Evolutionary conservation across 2,329 filamentous ascomycete species (phyloP).

Genomic region (Curvularia spicifera): DNA sequence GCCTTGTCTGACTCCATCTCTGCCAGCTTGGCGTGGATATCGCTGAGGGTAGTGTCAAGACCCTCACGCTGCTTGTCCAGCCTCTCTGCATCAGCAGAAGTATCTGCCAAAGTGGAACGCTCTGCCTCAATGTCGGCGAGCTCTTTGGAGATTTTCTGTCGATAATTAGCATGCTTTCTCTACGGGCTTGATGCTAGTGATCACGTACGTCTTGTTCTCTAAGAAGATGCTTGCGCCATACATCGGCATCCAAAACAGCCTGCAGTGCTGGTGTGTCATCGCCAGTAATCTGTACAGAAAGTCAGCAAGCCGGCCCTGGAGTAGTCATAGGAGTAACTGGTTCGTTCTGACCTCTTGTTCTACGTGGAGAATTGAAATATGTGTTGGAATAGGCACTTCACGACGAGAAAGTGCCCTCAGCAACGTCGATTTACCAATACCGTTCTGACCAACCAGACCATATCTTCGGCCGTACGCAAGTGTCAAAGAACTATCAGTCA

Average conservation of each 20-base stretch:
- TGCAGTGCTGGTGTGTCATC: constrained; percentile 95
- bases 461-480: constrained; percentile 92
- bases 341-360: constrained; percentile 81
- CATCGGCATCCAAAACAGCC: constrained; percentile 94
- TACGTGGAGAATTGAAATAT: constrained; percentile 98
- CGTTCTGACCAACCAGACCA: constrained; percentile 98
- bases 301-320: constrained; percentile 14
- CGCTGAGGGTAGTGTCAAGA: constrained; percentile 86
- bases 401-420: constrained; percentile 87
- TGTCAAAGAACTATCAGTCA: constrained; percentile 88
- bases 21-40: constrained; percentile 87
- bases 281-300: constrained; percentile 72
- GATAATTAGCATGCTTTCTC: constrained; percentile 15
- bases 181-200: constrained; percentile 18
- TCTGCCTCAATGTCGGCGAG: constrained; percentile 79
- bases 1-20: constrained; percentile 99
- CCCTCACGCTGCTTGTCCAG: constrained; percentile 88
- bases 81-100: constrained; percentile 83
- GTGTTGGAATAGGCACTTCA: constrained; percentile 92
- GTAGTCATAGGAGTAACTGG: not conserved
- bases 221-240: constrained; percentile 95
- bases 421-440: constrained; percentile 87
- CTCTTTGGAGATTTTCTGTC: constrained; percentile 74
- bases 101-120: constrained; percentile 82
- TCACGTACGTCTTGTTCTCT: constrained; percentile 80